Conservation (phyloP, 1,139 yeast genomes). For the Lodderomyces parapsilosis region DNA sequence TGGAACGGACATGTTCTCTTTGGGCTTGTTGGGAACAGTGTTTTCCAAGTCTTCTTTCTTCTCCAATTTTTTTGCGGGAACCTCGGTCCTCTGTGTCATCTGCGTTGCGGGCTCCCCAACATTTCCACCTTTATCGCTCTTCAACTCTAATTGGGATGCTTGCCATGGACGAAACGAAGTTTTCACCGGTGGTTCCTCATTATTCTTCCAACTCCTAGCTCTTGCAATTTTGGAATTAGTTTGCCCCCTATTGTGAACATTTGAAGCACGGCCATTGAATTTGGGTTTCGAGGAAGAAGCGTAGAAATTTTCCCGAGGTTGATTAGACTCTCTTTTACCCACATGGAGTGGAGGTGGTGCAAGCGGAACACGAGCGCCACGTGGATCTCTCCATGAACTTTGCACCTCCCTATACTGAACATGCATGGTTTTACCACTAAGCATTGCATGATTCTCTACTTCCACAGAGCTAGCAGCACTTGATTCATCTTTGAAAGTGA, state of each 20-base stretch:
- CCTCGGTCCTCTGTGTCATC: not conserved
- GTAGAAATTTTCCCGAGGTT: not conserved
- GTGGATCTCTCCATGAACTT: conserved; percentile 6
- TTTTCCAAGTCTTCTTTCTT: not conserved
- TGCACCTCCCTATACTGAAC: conserved; percentile 76
- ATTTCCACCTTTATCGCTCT: conserved; percentile 3
- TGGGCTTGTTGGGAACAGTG: not conserved
- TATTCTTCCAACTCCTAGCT: not conserved
- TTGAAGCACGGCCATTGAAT: conserved; percentile 16
- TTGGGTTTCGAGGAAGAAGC: conserved; percentile 10
- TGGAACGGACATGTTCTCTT: not conserved
- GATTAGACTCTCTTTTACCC: conserved; percentile 30
- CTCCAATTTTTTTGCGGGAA: not conserved
- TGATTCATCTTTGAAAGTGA: conserved; percentile 60
- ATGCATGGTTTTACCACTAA: conserved; percentile 72
- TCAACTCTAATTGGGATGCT: conserved; percentile 10
- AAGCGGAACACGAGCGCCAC: conserved; percentile 34
- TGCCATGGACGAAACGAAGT: conserved; percentile 8
- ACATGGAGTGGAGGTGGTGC: conserved; percentile 79
- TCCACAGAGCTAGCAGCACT: conserved; percentile 84
- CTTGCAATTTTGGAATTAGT: conserved; percentile 1
- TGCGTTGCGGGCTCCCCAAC: too few species aligned
- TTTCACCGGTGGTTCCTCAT: not conserved
- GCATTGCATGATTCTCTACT: conserved; percentile 75
- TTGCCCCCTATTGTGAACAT: conserved; percentile 12